A percentile compares a stretch with the other conserved stretches of the same genome.
These are phyloP conservation scores for Microcyclospora pomicola DNA, from an alignment of 2,329 filamentous ascomycete genomes.

Conservation along the genomic window DNA sequence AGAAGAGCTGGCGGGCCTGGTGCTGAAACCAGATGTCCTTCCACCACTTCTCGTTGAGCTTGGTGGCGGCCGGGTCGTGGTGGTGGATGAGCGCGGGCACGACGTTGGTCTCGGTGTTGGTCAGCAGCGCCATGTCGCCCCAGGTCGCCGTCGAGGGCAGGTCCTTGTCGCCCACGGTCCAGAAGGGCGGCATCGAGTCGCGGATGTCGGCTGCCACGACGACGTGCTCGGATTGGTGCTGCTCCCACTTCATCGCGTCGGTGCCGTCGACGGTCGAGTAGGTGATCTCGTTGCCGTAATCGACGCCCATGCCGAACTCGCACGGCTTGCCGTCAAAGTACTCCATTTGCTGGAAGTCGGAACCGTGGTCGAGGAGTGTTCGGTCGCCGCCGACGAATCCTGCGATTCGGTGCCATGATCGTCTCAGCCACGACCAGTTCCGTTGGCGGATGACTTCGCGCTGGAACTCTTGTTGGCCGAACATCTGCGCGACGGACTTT, in stretches of 20 bases:
- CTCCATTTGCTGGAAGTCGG: background rate
- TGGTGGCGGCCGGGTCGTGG: background rate
- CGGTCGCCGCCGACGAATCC: background rate
- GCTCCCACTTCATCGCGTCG: background rate
- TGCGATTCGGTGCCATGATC: background rate
- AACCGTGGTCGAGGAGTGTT: background rate
- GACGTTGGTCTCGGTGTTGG: constrained; percentile 16
- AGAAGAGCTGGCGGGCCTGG: background rate
- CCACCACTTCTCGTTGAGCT: background rate
- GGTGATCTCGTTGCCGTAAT: constrained; percentile 7
- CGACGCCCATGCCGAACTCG: constrained; percentile 10
- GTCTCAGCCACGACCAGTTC: constrained; percentile 6
- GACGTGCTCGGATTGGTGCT: background rate
- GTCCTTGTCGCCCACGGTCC: constrained; percentile 4
- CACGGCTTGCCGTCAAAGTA: background rate
- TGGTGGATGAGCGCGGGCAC: constrained; percentile 16
- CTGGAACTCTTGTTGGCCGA: constrained; percentile 39
- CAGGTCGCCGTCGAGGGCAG: constrained; percentile 5
- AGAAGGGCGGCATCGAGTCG: constrained; percentile 13
- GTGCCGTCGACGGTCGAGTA: background rate
- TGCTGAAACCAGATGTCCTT: background rate
- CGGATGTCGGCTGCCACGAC: constrained; percentile 12
- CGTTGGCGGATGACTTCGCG: constrained; percentile 29
- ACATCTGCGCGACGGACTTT: constrained; percentile 36
- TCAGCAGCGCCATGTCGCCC: constrained; percentile 13